These are phyloP conservation scores for Daldinia caldariorum DNA, from an alignment of 495 filamentous ascomycete species.

Conservation along the genomic window DNA sequence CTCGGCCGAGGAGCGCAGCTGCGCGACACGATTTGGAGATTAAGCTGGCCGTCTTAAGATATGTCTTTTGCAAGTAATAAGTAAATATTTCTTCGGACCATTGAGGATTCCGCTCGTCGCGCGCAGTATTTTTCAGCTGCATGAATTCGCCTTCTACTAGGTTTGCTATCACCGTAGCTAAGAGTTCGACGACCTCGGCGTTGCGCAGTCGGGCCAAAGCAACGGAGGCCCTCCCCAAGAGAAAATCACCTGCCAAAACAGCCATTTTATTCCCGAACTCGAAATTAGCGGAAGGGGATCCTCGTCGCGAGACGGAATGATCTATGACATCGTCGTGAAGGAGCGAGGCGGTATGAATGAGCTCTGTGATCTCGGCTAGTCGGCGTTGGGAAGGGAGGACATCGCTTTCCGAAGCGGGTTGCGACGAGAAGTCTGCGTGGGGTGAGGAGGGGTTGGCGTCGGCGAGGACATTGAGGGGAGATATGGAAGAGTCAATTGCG, in stretches of 20 bases:
- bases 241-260: slow-evolving; percentile 93
- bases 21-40: slow-evolving; percentile 96
- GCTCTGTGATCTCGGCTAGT: slow-evolving; percentile 93
- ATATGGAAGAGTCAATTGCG: slow-evolving; percentile 80
- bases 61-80: slow-evolving; percentile 99
- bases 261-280: slow-evolving; percentile 99
- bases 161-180: slow-evolving; percentile 97
- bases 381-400: slow-evolving; percentile 93
- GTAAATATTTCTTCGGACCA: slow-evolving; percentile 88
- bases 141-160: slow-evolving; percentile 99
- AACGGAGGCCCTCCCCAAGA: slow-evolving; percentile 91
- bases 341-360: slow-evolving; percentile 96
- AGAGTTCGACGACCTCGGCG: slow-evolving; percentile 90
- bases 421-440: slow-evolving; percentile 58
- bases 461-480: slow-evolving; percentile 74
- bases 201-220: slow-evolving; percentile 89
- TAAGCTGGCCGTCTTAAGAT: slow-evolving; percentile 93
- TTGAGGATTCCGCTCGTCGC: slow-evolving; percentile 80
- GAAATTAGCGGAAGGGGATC: slow-evolving; percentile 85
- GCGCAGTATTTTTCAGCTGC: slow-evolving; percentile 95
- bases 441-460: slow-evolving; percentile 80
- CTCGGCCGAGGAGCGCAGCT: slow-evolving; percentile 82
- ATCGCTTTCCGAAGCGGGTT: slow-evolving; percentile 68
- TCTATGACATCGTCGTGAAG: slow-evolving; percentile 99
- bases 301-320: slow-evolving; percentile 82